Base-by-base conservation (phyloP, 768 basidiomycete genomes). In the Agaricus subrufescens region DNA sequence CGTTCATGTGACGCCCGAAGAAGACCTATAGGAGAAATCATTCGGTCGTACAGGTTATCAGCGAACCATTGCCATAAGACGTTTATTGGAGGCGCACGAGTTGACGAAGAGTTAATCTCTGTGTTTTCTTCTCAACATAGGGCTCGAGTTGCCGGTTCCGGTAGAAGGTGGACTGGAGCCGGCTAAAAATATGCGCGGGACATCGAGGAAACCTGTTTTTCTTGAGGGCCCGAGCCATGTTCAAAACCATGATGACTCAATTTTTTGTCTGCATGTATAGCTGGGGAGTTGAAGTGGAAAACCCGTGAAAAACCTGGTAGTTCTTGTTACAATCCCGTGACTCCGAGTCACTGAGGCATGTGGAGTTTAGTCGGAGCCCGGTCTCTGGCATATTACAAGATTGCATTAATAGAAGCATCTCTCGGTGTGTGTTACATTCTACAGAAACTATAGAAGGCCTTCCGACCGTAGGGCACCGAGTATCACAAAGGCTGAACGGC, bases 1-100 rank as follows among this genome's bases (percentile, higher is more conserved):
- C 77, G 61, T 84, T 85, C 82, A 93, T 91, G 45, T 82, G 82
- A 34, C 89, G 84, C n/a, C 91, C 91, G 64, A 85, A 93, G 68
- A 89, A 94, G 14, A 91, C 84, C 91, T 94, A 53, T 19, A 19
- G 19, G 19, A 19, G 19, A 19, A 55, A 42, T 19, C 27, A 34
- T 6, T 27, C 15, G 44, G 3, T 23, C 29, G 51, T 19, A 45
- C 23, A 29, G 45, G 45, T 29, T 14, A 44, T 31, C 19, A 37
- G 43, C 38, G 3, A 37, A 19, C 48, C 29, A 26, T 26, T 31
- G 52, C 15, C 19, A 23, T 12, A 19, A n/a, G 12, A 23, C 39
- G 25, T 23, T 23, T 44, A 54, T 53, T 19, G 56, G 7, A 29
- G 26, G 62, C 74, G 55, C 72, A 93, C 91, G 62, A 94, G 80